Conservation (phyloP, 148 eudicot species). For the Persicaria tinctoria region DNA sequence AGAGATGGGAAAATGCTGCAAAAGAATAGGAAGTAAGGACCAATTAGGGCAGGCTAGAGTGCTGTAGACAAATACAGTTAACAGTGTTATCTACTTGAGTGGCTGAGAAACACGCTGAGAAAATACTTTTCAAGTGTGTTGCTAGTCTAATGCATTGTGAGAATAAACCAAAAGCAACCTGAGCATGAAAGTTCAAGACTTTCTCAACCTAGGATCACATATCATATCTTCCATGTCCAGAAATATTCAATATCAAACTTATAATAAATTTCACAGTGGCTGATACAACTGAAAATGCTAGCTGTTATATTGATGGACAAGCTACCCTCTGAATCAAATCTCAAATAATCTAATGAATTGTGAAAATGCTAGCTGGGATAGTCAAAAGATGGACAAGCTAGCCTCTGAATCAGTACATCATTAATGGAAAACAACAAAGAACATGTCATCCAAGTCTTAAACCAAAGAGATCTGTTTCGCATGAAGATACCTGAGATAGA, state of each 20-base stretch:
- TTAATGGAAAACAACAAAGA: too few relatives aligned
- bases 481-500: not conserved
- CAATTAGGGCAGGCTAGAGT: not conserved
- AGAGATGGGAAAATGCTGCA: not conserved
- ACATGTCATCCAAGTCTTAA: not conserved
- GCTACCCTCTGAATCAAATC: not conserved
- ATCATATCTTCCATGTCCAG: not conserved
- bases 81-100: not conserved
- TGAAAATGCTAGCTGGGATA: too few relatives aligned
- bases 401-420: too few relatives aligned
- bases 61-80: not conserved
- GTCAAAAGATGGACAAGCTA: too few relatives aligned
- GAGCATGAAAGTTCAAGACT: not conserved
- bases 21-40: not conserved
- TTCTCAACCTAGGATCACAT: not conserved
- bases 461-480: not conserved
- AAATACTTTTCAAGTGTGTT: not conserved
- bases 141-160: conserved; percentile 5
- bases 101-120: conserved; percentile 21
- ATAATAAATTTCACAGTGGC: not conserved
- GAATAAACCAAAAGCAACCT: conserved; percentile 41
- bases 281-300: not conserved
- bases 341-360: too few relatives aligned
- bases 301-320: not conserved
- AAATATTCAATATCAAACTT: not conserved